Evolutionary conservation across 192 early-diverging fungal genomes (phyloP), one percentile per base, ranked within the genome.

Genomic region (Coemansia sp.): DNA sequence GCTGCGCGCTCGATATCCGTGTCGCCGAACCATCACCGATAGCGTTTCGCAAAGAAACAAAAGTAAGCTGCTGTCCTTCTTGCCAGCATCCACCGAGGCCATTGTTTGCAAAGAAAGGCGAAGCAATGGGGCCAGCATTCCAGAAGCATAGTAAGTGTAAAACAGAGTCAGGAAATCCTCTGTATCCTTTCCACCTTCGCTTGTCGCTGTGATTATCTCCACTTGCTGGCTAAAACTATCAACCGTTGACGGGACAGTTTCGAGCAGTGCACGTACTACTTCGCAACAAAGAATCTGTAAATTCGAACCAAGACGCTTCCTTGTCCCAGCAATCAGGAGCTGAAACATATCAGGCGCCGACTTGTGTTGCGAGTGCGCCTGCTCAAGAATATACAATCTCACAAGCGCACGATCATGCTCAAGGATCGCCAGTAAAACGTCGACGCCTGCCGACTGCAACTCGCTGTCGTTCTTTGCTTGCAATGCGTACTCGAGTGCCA

Each of bases 361-460:
- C 9, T 74, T 62, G 19, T 45, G 56, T 48, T 66, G 66, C 50
- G 86, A 76, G 48, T 77, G 81, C 5, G 85, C 73, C 75, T 92
- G 89, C 9, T 81, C 87, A 15, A 90, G 49, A 38, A 87, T 86
- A 61, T 89, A 85, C 0, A 85, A 81, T 45, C 95, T 77, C 7
- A 97, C 87, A 19, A 92, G 71, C 33, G 85, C 77, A 9, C 92
- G 85, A 62, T 98, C 91, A 60, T 92, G 88, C 35, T 95, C 93
- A 54, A 94, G 71, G 4, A 95, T 79, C 4, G 86, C 76, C 22
- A 85, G 67, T 49, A 95, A 75, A 42, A 95, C 87, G 20, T 92
- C 88, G 14, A 88, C 76, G 53, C 85, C 86, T 17, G 88, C 87
- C 35, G 81, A 77, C 62, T 86, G 87, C 15, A 94, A 75, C 9